A percentile compares a stretch with the other conserved stretches of the same genome.
Evolutionary conservation across 2,329 filamentous ascomycete genomes (phyloP).

Genomic region (Fusarium sp.): DNA sequence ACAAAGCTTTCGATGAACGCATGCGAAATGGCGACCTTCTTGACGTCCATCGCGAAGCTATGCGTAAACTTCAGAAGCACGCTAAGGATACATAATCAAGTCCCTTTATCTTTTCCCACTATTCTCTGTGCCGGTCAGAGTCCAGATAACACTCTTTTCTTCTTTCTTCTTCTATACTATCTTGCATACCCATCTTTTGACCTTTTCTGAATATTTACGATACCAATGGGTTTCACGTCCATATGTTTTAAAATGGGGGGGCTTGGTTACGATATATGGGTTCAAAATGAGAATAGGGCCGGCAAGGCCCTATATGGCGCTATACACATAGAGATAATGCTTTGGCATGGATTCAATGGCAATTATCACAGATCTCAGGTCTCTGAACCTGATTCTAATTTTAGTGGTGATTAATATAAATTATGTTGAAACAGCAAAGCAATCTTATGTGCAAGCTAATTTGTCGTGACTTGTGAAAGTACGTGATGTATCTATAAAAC

Average conservation of each 20-base stretch:
- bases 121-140: slow-evolving; percentile 1
- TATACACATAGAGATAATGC: slow-evolving; percentile 33
- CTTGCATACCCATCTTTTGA: slow-evolving; percentile 38
- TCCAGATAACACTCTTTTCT: slow-evolving; percentile 21
- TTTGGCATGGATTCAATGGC: slow-evolving; percentile 28
- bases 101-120: background rate
- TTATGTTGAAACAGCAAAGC: slow-evolving; percentile 2
- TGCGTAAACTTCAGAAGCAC: slow-evolving; percentile 80
- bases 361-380: slow-evolving; percentile 20
- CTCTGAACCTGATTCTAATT: slow-evolving; percentile 7
- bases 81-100: slow-evolving; percentile 52
- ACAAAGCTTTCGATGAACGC: slow-evolving; percentile 76
- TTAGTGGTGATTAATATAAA: slow-evolving; percentile 2
- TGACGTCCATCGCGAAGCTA: slow-evolving; percentile 81
- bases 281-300: slow-evolving; percentile 32
- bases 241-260: slow-evolving; percentile 21
- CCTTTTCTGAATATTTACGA: slow-evolving; percentile 41
- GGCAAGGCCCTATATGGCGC: slow-evolving; percentile 25
- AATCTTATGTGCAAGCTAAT: background rate
- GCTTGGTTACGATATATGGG: slow-evolving; percentile 24
- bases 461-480: slow-evolving; percentile 25
- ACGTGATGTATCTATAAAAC: slow-evolving; percentile 12
- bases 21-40: slow-evolving; percentile 83
- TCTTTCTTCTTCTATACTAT: slow-evolving; percentile 13
- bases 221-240: slow-evolving; percentile 47